Evolutionary conservation across 495 filamentous ascomycete species (phyloP).

Genomic region (Copromyces sp.): DNA sequence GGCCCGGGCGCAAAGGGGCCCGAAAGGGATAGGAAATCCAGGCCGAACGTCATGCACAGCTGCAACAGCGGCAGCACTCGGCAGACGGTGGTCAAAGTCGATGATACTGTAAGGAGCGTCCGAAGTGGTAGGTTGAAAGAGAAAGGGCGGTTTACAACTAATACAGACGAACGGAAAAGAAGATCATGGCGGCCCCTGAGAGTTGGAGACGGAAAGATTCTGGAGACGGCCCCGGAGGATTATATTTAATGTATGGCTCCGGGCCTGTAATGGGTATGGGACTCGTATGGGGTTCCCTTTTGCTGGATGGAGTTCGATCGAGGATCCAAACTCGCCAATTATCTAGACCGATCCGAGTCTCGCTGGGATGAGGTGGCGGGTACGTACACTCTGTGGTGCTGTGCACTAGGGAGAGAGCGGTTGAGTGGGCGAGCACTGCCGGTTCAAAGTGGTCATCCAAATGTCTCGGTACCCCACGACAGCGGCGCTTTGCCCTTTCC

Average conservation of each 20-base stretch:
- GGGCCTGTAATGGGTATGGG: background rate
- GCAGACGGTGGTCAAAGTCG: background rate
- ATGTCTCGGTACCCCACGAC: background rate
- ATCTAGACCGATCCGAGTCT: background rate
- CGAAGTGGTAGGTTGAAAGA: background rate
- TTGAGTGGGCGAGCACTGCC: background rate
- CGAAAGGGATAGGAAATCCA: slow-evolving; percentile 12
- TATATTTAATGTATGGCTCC: background rate
- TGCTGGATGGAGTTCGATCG: background rate
- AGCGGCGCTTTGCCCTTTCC: background rate
- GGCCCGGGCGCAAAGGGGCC: slow-evolving; percentile 16
- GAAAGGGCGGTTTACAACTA: slow-evolving; percentile 3
- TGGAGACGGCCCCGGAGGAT: background rate
- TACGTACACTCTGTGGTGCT: background rate
- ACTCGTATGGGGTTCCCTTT: background rate
- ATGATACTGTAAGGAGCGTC: background rate
- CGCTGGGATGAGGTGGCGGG: background rate
- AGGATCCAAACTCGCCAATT: background rate
- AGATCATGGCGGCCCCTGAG: slow-evolving; percentile 4
- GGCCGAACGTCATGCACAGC: slow-evolving; percentile 15
- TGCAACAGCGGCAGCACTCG: background rate
- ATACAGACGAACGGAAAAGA: slow-evolving; percentile 9
- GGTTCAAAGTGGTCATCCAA: background rate
- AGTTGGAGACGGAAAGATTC: slow-evolving; percentile 4
- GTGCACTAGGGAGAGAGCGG: background rate